These are phyloP conservation scores for Cubamyces sp. DNA, from an alignment of 768 basidiomycete genomes.

Conservation along the genomic window DNA sequence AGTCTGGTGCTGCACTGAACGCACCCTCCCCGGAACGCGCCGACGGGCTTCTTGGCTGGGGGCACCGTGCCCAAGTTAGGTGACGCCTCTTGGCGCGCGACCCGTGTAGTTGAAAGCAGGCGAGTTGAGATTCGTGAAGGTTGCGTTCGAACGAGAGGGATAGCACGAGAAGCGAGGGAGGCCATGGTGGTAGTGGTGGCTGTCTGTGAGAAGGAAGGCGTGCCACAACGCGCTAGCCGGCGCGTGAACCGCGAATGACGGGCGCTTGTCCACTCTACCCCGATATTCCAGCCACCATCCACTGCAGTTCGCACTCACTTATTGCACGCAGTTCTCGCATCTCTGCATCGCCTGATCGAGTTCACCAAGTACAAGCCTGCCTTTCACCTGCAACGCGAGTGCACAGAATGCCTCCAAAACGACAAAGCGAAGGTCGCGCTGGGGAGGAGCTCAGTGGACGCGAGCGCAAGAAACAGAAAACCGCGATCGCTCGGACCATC, in stretches of 20 bases:
- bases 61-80: conserved; percentile 59
- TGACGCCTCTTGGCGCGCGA: conserved; percentile 42
- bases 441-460: conserved; percentile 39
- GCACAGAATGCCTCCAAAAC: conserved; percentile 45
- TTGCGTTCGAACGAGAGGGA: conserved; percentile 23
- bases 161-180: conserved; percentile 39
- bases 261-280: background rate
- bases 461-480: conserved; percentile 73
- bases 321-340: too few relatives aligned
- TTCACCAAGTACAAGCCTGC: too few relatives aligned
- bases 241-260: conserved; percentile 6
- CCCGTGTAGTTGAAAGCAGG: conserved; percentile 47
- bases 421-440: conserved; percentile 37
- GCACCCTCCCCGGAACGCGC: conserved; percentile 52
- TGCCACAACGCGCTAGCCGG: conserved; percentile 7
- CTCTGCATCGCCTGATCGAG: too few relatives aligned
- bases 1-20: conserved; percentile 13
- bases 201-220: conserved; percentile 1
- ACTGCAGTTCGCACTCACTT: too few relatives aligned
- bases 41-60: conserved; percentile 73
- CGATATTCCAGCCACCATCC: background rate
- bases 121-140: conserved; percentile 36
- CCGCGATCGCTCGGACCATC: conserved; percentile 67
- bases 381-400: too few relatives aligned
- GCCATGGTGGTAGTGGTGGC: conserved; percentile 39